Evolutionary conservation across 1,284 basidiomycete species (phyloP), one percentile per base, ranked within the genome.

Genomic region (Rhodotorula sp.): DNA sequence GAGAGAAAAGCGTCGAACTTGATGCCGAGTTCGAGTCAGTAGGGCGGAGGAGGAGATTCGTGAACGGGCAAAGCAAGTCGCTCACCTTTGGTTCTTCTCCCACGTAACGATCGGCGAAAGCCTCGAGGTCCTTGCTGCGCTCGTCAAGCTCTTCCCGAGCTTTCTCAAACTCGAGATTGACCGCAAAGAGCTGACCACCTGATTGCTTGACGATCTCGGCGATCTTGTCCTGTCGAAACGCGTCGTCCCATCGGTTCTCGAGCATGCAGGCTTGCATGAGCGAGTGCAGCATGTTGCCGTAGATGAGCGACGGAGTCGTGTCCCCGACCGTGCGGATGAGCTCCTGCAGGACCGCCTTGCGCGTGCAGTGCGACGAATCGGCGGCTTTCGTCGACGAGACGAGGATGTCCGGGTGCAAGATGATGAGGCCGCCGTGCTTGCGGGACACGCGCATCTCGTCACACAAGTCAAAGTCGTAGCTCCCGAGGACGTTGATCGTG

Each of bases 221-320:
- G 21, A 90, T 87, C 69, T 85, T 83, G 47, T 82, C 80, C 23
- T 87, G 83, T 5, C 91, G 81, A 77, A 84, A 88, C 21, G 76
- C 72, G 19, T 86, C 84, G 61, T 88, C 88, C 89, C 90, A 91
- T 34, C 81, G 81, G 6, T 18, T 82, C 81, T 85, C 83, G 48
- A 79, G 80, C 48, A 97, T 82, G 74, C 91, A 92, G 0, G 84
- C 83, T 79, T 97, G 93, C 82, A 95, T 87, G 28, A 95, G 88
- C 73, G 92, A 89, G 77, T 97, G 94, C 5, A 95, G 84, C 79
- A 97, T 88, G 75, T 89, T 95, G 31, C 95, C 94, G 87, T 92
- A 95, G 0, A 95, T 84, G 28, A 95, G 79, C 0, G 83, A 70
- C 38, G 83, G 81, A 0, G 79, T 79, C 1, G 80, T 83, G 1